Base-by-base conservation (phyloP, 176 grass and related monocot genomes). In the Zoysia japonica region DNA sequence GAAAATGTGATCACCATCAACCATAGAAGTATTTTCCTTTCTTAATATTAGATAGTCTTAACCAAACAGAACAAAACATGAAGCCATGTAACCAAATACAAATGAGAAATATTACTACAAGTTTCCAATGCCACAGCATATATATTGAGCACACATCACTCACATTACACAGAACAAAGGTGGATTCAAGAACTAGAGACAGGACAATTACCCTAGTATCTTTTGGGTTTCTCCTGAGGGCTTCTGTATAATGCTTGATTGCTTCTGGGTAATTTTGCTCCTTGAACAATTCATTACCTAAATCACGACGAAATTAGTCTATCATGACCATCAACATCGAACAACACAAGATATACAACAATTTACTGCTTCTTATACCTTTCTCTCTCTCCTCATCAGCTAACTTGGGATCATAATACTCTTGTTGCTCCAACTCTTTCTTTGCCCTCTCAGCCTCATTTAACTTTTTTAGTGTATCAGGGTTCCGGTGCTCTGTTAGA, bases 351-450 rank as follows among this genome's bases (percentile, higher is more conserved):
- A 28, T 28, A 28, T 28, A 28, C 28, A 28, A 28, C 65, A 63
- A 14, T n/a, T 4, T 61, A 55, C 53, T 76, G 3, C 16, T 61
- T 55, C n/a, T 15, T 11, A 68, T 76, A 99, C 96, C 96, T 95
- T 99, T 99, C 78, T 99, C 96, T 72, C 96, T 87, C 70, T 99
- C 96, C 65, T 99, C 88, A 35, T 96, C 92, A 56, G 96, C 96
- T 56, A 95, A 60, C 71, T 93, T 87, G 3, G 96, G 90, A 81
- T 99, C 90, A 79, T 93, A 99, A 66, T 93, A 99, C 62, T 99
- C 96, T 61, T 95, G 90, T 78, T 99, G 96, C 81, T 99, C 96
- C 46, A 96, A 80, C 35, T 99, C 96, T 93, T 96, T 99, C 86
- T 96, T 99, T 54, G 79, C 88, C 78, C 60, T 95, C 88, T 99